phyloP scores from a whole-genome alignment of 2,329 filamentous ascomycete genomes.

The Colletotrichum chlorophyti region DNA sequence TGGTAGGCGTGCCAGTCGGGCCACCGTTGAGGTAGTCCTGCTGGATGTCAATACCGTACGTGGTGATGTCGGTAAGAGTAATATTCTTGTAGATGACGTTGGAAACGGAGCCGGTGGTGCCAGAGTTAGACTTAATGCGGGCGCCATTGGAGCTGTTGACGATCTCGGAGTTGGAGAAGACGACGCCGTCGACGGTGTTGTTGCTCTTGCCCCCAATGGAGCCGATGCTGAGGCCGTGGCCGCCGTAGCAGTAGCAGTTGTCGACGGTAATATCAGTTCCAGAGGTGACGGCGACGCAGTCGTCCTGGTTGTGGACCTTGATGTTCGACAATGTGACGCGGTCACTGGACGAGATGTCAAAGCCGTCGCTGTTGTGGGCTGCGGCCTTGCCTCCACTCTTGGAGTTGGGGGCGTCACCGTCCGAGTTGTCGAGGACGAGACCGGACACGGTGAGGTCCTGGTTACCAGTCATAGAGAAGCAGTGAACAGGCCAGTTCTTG shows the following conservation, averaged over 20 bases:
- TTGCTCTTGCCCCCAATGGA: conserved; percentile 46
- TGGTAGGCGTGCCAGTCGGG: conserved; percentile 21
- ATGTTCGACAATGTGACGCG: conserved; percentile 44
- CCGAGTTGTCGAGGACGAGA: conserved; percentile 21
- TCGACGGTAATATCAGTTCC: conserved; percentile 47
- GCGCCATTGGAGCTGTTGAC: conserved; percentile 49
- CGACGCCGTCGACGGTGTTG: conserved; percentile 51
- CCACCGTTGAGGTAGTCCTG: conserved; percentile 29
- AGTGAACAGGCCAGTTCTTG: conserved; percentile 29
- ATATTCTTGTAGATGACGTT: conserved; percentile 49
- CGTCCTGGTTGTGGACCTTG: conserved; percentile 48
- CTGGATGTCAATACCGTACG: conserved; percentile 25
- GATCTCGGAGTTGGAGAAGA: conserved; percentile 48
- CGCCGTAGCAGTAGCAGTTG: conserved; percentile 50
- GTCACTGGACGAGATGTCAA: conserved; percentile 46
- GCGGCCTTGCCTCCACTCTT: conserved; percentile 18
- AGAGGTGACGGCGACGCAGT: conserved; percentile 53
- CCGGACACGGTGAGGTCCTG: conserved; percentile 7
- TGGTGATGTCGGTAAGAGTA: conserved; percentile 24
- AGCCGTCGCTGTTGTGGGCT: conserved; percentile 51
- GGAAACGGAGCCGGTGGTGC: conserved; percentile 42
- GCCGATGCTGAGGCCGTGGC: conserved; percentile 55
- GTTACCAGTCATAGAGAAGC: conserved; percentile 24
- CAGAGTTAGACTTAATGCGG: conserved; percentile 53
- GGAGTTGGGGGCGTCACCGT: conserved; percentile 17